Conservation (phyloP, 768 basidiomycete genomes). For the Rhizopogon vinicolor region DNA sequence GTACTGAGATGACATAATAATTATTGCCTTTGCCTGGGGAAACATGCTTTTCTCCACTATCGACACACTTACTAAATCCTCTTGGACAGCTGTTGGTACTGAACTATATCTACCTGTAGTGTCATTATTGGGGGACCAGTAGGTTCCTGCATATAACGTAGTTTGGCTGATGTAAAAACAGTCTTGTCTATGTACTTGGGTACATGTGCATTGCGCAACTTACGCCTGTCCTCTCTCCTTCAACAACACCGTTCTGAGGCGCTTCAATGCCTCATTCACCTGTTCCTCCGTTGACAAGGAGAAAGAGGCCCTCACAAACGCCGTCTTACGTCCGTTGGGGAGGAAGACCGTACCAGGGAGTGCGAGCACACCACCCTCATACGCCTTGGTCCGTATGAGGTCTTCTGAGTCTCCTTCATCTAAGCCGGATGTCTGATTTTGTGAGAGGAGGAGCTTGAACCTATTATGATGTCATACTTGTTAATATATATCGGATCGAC, state of each 20-base stretch:
- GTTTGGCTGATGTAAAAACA: no score
- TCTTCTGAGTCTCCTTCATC: slow-evolving; percentile 63
- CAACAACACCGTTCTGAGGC: slow-evolving; percentile 44
- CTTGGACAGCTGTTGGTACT: no score
- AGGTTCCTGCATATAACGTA: no score
- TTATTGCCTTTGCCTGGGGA: no score
- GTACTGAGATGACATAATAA: no score
- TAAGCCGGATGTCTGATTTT: slow-evolving; percentile 18
- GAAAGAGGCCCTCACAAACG: slow-evolving; percentile 82
- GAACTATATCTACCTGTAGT: no score
- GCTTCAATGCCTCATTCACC: slow-evolving; percentile 66
- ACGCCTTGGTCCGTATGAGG: slow-evolving; percentile 70
- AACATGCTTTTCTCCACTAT: no score
- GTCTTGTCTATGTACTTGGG: no score
- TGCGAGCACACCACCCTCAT: slow-evolving; percentile 81
- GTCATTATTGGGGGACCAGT: no score
- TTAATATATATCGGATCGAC: slow-evolving; percentile 11
- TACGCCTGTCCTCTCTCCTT: slow-evolving; percentile 13
- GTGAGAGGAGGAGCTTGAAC: slow-evolving; percentile 61
- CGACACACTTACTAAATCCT: no score
- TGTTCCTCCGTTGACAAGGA: slow-evolving; percentile 62
- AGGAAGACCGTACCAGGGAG: slow-evolving; percentile 83
- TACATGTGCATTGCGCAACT: neutral
- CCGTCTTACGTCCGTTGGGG: slow-evolving; percentile 62
- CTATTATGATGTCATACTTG: slow-evolving; percentile 27